Evolutionary conservation across 495 filamentous ascomycete genomes (phyloP).

Genomic region (Geopyxis carbonaria): DNA sequence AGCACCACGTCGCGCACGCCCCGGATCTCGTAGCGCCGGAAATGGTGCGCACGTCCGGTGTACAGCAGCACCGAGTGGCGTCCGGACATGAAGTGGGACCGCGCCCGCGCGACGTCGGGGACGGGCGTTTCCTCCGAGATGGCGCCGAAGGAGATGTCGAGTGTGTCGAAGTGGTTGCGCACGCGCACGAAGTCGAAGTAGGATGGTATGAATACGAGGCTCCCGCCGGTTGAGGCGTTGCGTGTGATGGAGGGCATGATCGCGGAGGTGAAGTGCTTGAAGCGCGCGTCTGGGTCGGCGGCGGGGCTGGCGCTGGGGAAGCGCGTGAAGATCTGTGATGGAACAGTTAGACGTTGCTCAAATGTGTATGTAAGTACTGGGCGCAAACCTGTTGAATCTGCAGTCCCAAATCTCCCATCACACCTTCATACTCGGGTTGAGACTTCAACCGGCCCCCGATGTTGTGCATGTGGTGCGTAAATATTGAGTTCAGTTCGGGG

Average conservation of each 20-base stretch:
- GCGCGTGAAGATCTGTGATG: constrained; percentile 57
- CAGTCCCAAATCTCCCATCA: constrained; percentile 47
- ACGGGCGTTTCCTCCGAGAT: constrained; percentile 75
- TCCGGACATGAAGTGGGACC: constrained; percentile 72
- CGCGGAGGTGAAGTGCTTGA: constrained; percentile 71
- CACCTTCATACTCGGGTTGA: constrained; percentile 46
- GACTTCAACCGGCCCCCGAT: constrained; percentile 58
- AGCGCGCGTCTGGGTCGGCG: constrained; percentile 73
- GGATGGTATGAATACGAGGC: constrained; percentile 58
- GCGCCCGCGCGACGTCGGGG: constrained; percentile 59
- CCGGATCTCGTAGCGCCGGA: constrained; percentile 60
- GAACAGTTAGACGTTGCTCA: too few species aligned
- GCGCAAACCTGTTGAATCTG: constrained; percentile 38
- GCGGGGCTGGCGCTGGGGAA: constrained; percentile 51
- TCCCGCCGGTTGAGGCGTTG: constrained; percentile 34
- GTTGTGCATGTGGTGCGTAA: constrained; percentile 61
- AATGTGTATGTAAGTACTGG: not conserved
- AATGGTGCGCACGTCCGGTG: constrained; percentile 87
- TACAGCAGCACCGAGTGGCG: constrained; percentile 73
- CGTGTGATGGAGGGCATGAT: constrained; percentile 57
- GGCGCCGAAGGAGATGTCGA: constrained; percentile 59
- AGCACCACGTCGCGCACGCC: constrained; percentile 67
- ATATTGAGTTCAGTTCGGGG: constrained; percentile 69
- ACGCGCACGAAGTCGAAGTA: constrained; percentile 89
- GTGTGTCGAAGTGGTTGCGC: constrained; percentile 72